Base-by-base conservation (phyloP, 139 green algal species). In the Chlorokybus atmophyticus region DNA sequence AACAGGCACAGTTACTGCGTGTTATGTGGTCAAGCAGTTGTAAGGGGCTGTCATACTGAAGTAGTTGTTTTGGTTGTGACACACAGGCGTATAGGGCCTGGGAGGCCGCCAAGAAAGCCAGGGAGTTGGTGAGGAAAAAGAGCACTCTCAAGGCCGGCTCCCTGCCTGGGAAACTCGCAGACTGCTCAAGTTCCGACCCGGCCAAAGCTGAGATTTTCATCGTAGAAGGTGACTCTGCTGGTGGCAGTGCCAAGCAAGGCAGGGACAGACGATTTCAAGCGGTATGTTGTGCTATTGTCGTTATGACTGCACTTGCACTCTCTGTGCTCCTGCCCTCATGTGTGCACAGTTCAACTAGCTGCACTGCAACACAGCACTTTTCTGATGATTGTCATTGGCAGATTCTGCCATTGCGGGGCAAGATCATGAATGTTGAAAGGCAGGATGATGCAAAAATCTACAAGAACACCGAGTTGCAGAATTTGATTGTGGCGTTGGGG, bases 381-480 rank as follows among this genome's bases (percentile, higher is more conserved):
- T n/a, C n/a, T n/a, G n/a, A n/a, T n/a, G n/a, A n/a, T n/a, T n/a
- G n/a, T n/a, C n/a, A n/a, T n/a, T n/a, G n/a, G n/a, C n/a, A n/a
- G n/a, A 82, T 98, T 4, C 74, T 98, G 35, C 90, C 90, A 1
- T 69, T 98, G 41, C 73, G 89, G 2, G 90, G 90, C 57, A 98
- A 97, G 74, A 97, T 98, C 64, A 73, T 98, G 14, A 98, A 98
- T 54, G 85, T 94, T 57, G 88, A 96, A 74, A 71, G 77, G 5
- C 57, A 70, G 48, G 80, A 87, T 29, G 83, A 93, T 47, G 72
- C 78, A 5, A 64, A 50, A 8, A 70, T 97, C 40, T 93, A 93
- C 71, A 94, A 95, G 67, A 97, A 96, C 78, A 71, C 80, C 17
- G 90, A 98, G 77, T 80, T 98, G 21, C 60, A 72, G 10, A 84